Conservation (phyloP, 441 rosid genomes). For the Bruguiera hainesii region DNA sequence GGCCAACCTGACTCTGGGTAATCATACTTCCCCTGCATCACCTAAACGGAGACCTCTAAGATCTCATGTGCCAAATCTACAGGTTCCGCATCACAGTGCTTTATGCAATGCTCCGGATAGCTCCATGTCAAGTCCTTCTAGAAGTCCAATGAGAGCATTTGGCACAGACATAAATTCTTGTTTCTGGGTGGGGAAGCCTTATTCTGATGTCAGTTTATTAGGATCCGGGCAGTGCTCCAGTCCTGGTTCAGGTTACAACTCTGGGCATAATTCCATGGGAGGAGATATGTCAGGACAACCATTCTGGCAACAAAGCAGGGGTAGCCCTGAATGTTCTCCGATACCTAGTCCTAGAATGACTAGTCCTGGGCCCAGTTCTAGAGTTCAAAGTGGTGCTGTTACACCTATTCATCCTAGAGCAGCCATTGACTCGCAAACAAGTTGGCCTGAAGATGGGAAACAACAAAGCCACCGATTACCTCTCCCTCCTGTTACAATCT, state of each 20-base stretch:
- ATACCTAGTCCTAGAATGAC: slow-evolving; percentile 94
- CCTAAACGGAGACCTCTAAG: slow-evolving; percentile 53
- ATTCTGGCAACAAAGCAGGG: slow-evolving; percentile 88
- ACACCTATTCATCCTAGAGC: slow-evolving; percentile 84
- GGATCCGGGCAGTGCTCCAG: slow-evolving; percentile 90
- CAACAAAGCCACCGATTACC: slow-evolving; percentile 78
- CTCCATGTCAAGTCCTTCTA: slow-evolving; percentile 95
- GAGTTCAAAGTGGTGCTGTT: slow-evolving; percentile 88
- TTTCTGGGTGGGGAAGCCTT: slow-evolving; percentile 46
- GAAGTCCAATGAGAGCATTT: slow-evolving; percentile 85
- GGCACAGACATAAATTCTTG: slow-evolving; percentile 59
- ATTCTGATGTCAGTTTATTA: slow-evolving; percentile 44
- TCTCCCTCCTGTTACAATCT: slow-evolving; percentile 67
- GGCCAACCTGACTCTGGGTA: slow-evolving; percentile 35
- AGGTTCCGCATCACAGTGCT: slow-evolving; percentile 55
- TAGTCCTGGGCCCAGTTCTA: slow-evolving; percentile 91
- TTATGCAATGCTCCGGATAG: slow-evolving; percentile 85
- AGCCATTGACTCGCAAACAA: slow-evolving; percentile 55
- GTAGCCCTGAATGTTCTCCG: slow-evolving; percentile 98
- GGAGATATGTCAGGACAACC: slow-evolving; percentile 88
- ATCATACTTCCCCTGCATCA: slow-evolving; percentile 50
- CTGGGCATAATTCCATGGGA: slow-evolving; percentile 94
- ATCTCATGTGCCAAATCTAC: slow-evolving; percentile 60
- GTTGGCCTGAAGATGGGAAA: slow-evolving; percentile 63
- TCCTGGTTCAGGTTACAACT: slow-evolving; percentile 92